A percentile compares a stretch with the other conserved stretches of the same genome.
phyloP scores from a whole-genome alignment of 225 moss, liverwort and hornwort genomes.

The Climacium dendroides region DNA sequence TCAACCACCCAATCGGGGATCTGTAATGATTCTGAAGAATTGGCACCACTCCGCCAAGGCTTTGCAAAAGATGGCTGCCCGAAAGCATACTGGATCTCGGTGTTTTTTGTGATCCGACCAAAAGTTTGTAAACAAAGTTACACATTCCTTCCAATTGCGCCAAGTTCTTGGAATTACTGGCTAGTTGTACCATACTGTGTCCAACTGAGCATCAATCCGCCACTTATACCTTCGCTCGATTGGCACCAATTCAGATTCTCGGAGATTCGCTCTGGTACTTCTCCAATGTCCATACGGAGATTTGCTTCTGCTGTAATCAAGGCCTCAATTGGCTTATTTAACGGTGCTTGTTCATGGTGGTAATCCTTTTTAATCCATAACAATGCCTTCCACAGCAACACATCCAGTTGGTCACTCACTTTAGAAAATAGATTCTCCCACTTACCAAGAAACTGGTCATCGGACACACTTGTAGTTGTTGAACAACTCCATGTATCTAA shows the following conservation, averaged over 20 bases:
- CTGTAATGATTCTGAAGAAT: background rate
- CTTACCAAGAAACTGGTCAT: no score
- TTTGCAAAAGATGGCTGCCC: background rate
- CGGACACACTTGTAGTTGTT: no score
- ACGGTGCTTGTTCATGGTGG: no score
- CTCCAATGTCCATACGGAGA: background rate
- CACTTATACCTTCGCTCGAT: background rate
- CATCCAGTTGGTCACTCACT: no score
- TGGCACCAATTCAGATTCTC: background rate
- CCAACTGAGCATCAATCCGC: background rate
- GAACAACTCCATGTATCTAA: no score
- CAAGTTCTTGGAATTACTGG: background rate
- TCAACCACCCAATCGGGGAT: background rate
- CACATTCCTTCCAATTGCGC: background rate
- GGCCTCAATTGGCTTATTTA: no score
- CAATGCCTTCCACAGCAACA: no score
- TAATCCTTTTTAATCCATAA: no score
- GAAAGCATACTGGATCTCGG: background rate
- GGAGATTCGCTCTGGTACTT: background rate
- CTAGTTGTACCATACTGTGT: no score
- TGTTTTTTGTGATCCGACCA: background rate
- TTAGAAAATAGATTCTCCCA: no score
- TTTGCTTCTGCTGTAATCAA: no score
- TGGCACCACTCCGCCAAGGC: background rate
- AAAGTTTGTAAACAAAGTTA: background rate